Evolutionary conservation across 2,329 filamentous ascomycete species (phyloP).

Genomic region (Ilyonectria sp.): DNA sequence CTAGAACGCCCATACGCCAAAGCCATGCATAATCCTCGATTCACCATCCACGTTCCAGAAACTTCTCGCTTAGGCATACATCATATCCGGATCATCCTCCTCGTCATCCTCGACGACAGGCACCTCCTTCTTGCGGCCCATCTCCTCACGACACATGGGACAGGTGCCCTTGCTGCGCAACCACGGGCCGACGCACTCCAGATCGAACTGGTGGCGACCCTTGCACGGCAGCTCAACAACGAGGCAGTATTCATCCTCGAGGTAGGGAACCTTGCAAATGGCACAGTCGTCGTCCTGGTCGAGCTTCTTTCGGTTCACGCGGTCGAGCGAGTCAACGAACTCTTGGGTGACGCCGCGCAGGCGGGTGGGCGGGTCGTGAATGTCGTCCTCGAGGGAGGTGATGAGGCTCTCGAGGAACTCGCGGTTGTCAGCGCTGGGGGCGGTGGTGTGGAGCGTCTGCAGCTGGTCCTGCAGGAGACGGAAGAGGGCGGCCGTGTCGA

Average conservation of each 20-base stretch:
- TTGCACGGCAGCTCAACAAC: constrained; percentile 77
- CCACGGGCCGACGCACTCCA: constrained; percentile 80
- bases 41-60: not conserved
- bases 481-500: constrained; percentile 71
- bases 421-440: constrained; percentile 65
- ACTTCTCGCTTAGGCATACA: constrained; percentile 53
- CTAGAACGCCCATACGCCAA: constrained; percentile 50
- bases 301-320: constrained; percentile 68
- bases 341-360: constrained; percentile 71
- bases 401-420: constrained; percentile 67
- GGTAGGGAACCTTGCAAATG: constrained; percentile 74
- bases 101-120: constrained; percentile 64
- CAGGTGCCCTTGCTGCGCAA: constrained; percentile 75
- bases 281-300: constrained; percentile 69
- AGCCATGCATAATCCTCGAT: constrained; percentile 36
- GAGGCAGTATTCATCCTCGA: constrained; percentile 74
- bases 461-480: constrained; percentile 73
- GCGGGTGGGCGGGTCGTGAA: constrained; percentile 65
- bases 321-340: constrained; percentile 72
- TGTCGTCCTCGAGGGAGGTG: constrained; percentile 63
- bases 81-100: constrained; percentile 68
- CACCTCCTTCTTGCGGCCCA: constrained; percentile 69
- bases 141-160: constrained; percentile 73
- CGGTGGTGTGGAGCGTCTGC: constrained; percentile 63
- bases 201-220: constrained; percentile 71